phyloP scores from a whole-genome alignment of 441 rosid genomes.

The Adansonia gregorii region DNA sequence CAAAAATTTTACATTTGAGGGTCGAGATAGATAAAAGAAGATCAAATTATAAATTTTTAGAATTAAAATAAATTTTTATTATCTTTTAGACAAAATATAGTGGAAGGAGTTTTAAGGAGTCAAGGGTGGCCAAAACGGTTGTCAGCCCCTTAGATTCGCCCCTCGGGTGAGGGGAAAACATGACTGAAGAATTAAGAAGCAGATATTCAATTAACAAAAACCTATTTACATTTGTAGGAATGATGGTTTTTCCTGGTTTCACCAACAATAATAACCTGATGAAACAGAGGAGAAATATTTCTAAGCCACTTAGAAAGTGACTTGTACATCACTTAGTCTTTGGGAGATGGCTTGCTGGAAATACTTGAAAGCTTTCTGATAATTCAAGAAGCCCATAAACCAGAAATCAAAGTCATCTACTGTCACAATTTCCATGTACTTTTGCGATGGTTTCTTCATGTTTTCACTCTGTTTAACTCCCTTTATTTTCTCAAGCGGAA shows the following conservation, averaged over 20 bases:
- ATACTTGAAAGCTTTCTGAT: conserved; percentile 56
- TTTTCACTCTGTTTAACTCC: conserved; percentile 57
- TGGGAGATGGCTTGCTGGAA: conserved; percentile 51
- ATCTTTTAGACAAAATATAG: too few relatives aligned
- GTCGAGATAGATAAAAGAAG: too few relatives aligned
- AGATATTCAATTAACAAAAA: too few relatives aligned
- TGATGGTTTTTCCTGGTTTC: too few relatives aligned
- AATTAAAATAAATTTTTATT: too few relatives aligned
- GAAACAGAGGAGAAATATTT: not conserved
- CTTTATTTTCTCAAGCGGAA: conserved; percentile 61
- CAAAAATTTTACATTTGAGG: too few relatives aligned
- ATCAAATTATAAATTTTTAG: too few relatives aligned
- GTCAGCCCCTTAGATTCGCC: too few relatives aligned
- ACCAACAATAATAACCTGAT: conserved; percentile 13
- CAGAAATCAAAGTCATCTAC: conserved; percentile 78
- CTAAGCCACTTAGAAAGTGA: conserved; percentile 29
- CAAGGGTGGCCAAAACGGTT: too few relatives aligned
- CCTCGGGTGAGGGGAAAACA: too few relatives aligned
- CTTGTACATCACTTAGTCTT: conserved; percentile 23
- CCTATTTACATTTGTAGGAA: too few relatives aligned
- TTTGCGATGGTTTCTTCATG: conserved; percentile 59
- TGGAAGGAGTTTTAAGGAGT: too few relatives aligned
- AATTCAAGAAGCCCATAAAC: conserved; percentile 86
- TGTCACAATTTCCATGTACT: conserved; percentile 32
- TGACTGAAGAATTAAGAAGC: not conserved